Conservation (phyloP, 768 basidiomycete species). For the Amylocystis lapponica region DNA sequence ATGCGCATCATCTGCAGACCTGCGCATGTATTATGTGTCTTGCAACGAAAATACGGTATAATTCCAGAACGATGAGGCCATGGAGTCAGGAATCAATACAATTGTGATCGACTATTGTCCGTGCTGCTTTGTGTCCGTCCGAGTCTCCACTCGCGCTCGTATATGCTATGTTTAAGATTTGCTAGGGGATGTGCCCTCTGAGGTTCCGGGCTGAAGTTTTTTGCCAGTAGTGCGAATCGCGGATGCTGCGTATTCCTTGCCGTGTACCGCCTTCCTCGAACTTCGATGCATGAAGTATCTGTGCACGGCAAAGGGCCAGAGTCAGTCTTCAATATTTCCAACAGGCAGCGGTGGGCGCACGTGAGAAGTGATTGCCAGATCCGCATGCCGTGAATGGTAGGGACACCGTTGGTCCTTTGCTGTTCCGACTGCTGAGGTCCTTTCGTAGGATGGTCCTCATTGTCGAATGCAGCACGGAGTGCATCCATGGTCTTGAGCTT, state of each 20-base stretch:
- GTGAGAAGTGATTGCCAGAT: constrained; percentile 51
- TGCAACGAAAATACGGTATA: too few species aligned
- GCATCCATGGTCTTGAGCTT: constrained; percentile 39
- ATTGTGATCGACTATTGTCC: too few species aligned
- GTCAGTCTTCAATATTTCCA: not conserved
- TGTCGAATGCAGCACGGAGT: constrained; percentile 44
- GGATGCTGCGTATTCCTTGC: constrained; percentile 13
- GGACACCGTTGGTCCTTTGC: constrained; percentile 35
- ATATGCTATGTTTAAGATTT: not conserved
- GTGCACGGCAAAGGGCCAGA: not conserved
- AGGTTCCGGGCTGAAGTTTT: constrained; percentile 2
- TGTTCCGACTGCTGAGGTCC: constrained; percentile 52
- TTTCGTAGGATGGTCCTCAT: constrained; percentile 39
- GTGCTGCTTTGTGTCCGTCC: too few species aligned
- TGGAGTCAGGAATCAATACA: too few species aligned
- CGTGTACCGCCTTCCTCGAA: constrained; percentile 20
- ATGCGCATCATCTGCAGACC: constrained; percentile 2
- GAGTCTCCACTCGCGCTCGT: not conserved
- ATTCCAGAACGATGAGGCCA: too few species aligned
- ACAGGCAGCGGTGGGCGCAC: constrained; percentile 25
- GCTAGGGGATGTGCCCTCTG: not conserved
- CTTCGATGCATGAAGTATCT: constrained; percentile 47
- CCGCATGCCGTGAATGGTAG: constrained; percentile 47
- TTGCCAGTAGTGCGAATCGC: constrained; percentile 11
- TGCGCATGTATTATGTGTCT: too few species aligned